A percentile compares a stretch with the other conserved stretches of the same genome.
Evolutionary conservation across 1,284 basidiomycete species (phyloP).

Genomic region (Ustilago crameri): DNA sequence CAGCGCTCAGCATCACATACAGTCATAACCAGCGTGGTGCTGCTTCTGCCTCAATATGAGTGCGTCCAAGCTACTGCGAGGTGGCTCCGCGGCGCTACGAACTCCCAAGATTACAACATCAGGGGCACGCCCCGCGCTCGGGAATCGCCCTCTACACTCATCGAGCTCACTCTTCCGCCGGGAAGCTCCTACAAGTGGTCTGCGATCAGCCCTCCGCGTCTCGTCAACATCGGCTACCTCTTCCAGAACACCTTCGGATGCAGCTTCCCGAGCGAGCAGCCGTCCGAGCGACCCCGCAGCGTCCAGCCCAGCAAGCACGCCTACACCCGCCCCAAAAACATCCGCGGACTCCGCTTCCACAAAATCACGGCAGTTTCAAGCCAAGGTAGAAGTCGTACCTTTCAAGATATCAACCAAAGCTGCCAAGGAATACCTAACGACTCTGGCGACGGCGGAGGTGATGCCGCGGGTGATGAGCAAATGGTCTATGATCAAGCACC

Average conservation of each 20-base stretch:
- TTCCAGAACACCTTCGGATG: not conserved
- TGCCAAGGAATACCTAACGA: constrained; percentile 25
- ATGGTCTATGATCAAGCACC: constrained; percentile 27
- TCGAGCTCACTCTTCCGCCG: constrained; percentile 8
- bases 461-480: constrained; percentile 25
- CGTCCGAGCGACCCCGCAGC: not conserved
- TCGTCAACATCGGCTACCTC: not conserved
- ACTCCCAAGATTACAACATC: not conserved
- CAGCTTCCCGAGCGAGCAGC: not conserved
- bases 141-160: constrained; percentile 3
- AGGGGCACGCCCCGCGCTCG: not conserved
- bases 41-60: constrained; percentile 8
- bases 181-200: not conserved
- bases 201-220: constrained; percentile 5
- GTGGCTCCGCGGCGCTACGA: constrained; percentile 4
- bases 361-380: constrained; percentile 25
- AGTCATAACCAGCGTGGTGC: no score
- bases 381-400: constrained; percentile 44
- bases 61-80: constrained; percentile 6
- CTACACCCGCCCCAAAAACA: not conserved
- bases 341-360: constrained; percentile 1
- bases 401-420: constrained; percentile 32
- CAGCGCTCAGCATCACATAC: no score
- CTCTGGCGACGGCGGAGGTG: constrained; percentile 23
- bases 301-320: constrained; percentile 9